These are phyloP conservation scores for Tetrapisispora fleetii DNA, from an alignment of 805 yeast genomes.

Conservation along the genomic window DNA sequence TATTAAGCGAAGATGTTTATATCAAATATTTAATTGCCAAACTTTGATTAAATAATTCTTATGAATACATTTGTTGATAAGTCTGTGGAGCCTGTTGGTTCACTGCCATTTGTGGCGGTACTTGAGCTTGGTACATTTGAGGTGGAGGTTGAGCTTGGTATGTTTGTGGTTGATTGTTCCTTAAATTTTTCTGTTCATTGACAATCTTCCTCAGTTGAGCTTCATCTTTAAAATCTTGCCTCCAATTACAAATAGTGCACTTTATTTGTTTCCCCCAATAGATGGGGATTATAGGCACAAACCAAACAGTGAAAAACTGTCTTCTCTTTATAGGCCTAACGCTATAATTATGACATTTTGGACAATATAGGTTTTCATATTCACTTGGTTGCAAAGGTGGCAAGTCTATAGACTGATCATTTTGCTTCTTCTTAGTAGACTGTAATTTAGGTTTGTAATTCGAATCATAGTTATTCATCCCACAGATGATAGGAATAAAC, in stretches of 20 bases:
- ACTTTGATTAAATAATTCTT: not conserved
- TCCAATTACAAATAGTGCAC: conserved; percentile 44
- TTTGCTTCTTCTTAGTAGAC: not conserved
- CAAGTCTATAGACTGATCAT: not conserved
- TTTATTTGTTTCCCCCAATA: conserved; percentile 42
- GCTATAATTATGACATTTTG: conserved; percentile 48
- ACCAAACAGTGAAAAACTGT: conserved; percentile 45
- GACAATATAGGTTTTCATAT: conserved; percentile 34
- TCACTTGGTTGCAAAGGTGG: conserved; percentile 4
- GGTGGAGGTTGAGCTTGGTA: conserved; percentile 1
- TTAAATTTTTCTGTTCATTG: conserved; percentile 1
- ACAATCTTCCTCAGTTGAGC: conserved; percentile 27
- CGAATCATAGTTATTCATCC: conserved; percentile 27
- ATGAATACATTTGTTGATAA: not conserved
- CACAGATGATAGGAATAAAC: conserved; percentile 28
- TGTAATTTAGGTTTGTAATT: conserved; percentile 9
- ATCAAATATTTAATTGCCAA: no score
- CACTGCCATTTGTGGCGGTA: not conserved
- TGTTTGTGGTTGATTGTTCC: not conserved
- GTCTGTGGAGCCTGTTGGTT: conserved; percentile 1
- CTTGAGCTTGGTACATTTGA: not conserved
- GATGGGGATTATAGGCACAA: conserved; percentile 45
- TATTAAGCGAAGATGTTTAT: not conserved
- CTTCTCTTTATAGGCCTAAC: conserved; percentile 44
- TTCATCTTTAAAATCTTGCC: conserved; percentile 29